Conservation (phyloP, 129 eudicot genomes). For the Scalesia atractyloides region DNA sequence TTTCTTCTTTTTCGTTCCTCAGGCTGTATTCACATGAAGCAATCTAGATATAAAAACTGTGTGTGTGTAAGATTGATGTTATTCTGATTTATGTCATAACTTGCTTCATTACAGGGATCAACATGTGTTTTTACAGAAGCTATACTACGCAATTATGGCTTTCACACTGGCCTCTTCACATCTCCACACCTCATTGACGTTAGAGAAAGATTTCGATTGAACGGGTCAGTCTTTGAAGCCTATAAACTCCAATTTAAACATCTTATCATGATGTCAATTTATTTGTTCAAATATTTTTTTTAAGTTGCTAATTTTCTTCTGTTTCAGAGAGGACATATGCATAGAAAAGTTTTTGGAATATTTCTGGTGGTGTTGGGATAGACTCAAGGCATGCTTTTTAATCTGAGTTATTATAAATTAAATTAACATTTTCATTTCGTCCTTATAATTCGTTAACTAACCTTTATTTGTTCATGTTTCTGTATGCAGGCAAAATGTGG, state of each 20-base stretch:
- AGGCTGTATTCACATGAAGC: not conserved
- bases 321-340: constrained; percentile 73
- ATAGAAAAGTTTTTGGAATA: constrained; percentile 86
- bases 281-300: not conserved
- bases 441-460: constrained; percentile 20
- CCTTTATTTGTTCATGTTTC: constrained; percentile 15
- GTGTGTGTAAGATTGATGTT: not conserved
- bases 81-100: constrained; percentile 29
- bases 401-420: constrained; percentile 8
- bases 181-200: constrained; percentile 99
- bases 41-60: not conserved
- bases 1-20: constrained; percentile 1
- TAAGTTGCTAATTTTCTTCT: constrained; percentile 15
- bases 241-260: not conserved
- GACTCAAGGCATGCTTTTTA: constrained; percentile 71
- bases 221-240: constrained; percentile 61
- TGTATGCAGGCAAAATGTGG: constrained; percentile 58
- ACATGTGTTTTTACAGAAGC: constrained; percentile 87
- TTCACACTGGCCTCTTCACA: constrained; percentile 89
- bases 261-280: not conserved
- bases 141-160: constrained; percentile 86
- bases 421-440: not conserved
- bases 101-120: constrained; percentile 67
- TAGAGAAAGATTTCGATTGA: constrained; percentile 81
- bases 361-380: constrained; percentile 97